A percentile compares a stretch with the other conserved stretches of the same genome.
phyloP scores from a whole-genome alignment of 495 filamentous ascomycete species.

The Penicillium longicatenatum region DNA sequence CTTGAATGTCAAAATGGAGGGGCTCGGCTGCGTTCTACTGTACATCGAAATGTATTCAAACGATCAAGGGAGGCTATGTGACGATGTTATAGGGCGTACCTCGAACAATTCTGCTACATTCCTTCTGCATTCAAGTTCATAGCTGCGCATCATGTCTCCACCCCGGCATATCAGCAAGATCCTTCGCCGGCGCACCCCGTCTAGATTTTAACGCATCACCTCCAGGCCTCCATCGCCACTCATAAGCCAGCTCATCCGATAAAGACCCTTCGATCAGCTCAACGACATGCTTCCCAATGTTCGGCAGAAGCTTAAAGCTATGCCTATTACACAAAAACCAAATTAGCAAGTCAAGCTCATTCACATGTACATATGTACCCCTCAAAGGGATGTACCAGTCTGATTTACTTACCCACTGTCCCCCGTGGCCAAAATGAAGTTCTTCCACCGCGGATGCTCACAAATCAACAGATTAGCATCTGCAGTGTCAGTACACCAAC shows the following conservation, averaged over 20 bases:
- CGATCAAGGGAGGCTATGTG: too few relatives aligned
- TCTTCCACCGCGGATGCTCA: constrained; percentile 32
- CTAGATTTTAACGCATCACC: constrained; percentile 22
- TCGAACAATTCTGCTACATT: too few relatives aligned
- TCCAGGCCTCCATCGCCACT: constrained; percentile 25
- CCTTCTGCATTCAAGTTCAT: neutral
- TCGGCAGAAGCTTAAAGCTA: constrained; percentile 23
- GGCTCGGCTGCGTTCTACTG: too few relatives aligned
- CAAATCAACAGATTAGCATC: constrained; percentile 48
- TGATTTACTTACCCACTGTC: constrained; percentile 22
- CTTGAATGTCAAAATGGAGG: too few relatives aligned
- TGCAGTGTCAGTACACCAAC: constrained; percentile 54
- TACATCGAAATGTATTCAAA: too few relatives aligned
- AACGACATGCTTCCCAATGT: constrained; percentile 24
- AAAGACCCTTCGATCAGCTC: constrained; percentile 20
- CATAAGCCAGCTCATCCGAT: constrained; percentile 12
- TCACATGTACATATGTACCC: too few relatives aligned
- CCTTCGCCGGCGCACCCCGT: constrained; percentile 20
- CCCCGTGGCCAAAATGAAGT: constrained; percentile 24
- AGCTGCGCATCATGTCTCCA: constrained; percentile 24
- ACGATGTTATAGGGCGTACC: too few relatives aligned
- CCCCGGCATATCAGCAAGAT: constrained; percentile 24
- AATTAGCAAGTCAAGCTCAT: neutral
- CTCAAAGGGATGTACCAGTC: too few relatives aligned
- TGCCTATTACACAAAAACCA: constrained; percentile 1